phyloP scores from a whole-genome alignment of 1,284 basidiomycete genomes.

The Rhodotorula sp. region DNA sequence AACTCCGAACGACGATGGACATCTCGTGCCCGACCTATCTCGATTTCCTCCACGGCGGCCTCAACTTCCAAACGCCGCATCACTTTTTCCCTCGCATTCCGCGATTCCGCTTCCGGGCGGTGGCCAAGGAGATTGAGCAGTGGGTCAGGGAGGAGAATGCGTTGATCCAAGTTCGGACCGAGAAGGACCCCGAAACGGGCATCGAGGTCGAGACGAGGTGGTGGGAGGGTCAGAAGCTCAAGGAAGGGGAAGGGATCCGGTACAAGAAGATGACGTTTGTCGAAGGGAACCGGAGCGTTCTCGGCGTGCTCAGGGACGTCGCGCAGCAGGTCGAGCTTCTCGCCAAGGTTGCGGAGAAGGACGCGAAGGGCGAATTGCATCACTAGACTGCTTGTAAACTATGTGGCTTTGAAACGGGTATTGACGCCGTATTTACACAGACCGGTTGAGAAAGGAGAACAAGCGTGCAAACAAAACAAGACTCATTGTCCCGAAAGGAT shows the following conservation, averaged over 20 bases:
- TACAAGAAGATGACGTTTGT: slow-evolving; percentile 90
- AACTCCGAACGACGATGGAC: slow-evolving; percentile 93
- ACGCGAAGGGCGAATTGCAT: slow-evolving; percentile 49
- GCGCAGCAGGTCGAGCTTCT: slow-evolving; percentile 77
- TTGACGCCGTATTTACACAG: too few species aligned
- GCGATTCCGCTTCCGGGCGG: slow-evolving; percentile 82
- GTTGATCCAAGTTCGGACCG: slow-evolving; percentile 8
- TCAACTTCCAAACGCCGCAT: slow-evolving; percentile 93
- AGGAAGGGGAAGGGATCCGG: slow-evolving; percentile 70
- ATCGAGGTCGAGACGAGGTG: slow-evolving; percentile 24
- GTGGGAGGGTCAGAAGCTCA: slow-evolving; percentile 25
- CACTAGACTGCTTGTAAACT: slow-evolving; percentile 17
- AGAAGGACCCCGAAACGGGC: slow-evolving; percentile 5
- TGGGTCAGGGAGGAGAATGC: slow-evolving; percentile 40
- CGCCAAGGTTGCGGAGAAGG: slow-evolving; percentile 63
- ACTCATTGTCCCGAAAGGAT: not conserved
- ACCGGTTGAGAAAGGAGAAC: too few species aligned
- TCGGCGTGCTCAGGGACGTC: slow-evolving; percentile 71
- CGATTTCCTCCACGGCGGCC: slow-evolving; percentile 87
- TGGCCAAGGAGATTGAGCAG: slow-evolving; percentile 51
- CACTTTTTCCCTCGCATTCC: slow-evolving; percentile 95
- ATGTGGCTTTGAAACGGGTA: not conserved
- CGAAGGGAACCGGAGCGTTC: slow-evolving; percentile 74
- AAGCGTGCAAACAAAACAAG: too few species aligned
- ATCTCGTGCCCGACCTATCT: slow-evolving; percentile 80